Evolutionary conservation across 768 basidiomycete genomes (phyloP).

Genomic region (Melanogaster broomeanus): DNA sequence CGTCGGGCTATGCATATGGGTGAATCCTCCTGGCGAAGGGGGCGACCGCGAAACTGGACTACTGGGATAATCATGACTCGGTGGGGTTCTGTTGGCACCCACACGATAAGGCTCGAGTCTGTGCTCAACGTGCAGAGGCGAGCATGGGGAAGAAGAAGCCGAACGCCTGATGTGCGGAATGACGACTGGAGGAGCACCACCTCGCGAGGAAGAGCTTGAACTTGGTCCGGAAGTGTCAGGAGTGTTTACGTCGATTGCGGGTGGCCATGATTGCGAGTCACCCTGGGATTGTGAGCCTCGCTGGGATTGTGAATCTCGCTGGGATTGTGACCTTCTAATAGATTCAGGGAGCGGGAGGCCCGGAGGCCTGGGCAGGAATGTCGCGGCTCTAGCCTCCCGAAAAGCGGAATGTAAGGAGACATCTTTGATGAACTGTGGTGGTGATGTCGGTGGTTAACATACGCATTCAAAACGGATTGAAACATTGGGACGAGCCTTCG

Average conservation of each 20-base stretch:
- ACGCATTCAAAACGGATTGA: not conserved
- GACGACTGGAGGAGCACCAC: not conserved
- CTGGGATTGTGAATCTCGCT: too few relatives aligned
- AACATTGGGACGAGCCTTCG: constrained; percentile 20
- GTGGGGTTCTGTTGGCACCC: not conserved
- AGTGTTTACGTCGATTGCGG: not conserved
- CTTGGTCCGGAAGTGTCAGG: not conserved
- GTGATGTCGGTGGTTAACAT: not conserved
- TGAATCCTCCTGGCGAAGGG: not conserved
- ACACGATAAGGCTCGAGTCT: not conserved
- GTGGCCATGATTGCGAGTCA: not conserved
- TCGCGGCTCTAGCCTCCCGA: constrained; percentile 34
- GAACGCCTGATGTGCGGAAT: not conserved
- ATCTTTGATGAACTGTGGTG: constrained; percentile 33
- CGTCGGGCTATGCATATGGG: not conserved
- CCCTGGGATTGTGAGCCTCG: too few relatives aligned
- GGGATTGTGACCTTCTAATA: not conserved
- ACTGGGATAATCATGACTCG: too few relatives aligned
- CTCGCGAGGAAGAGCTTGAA: not conserved
- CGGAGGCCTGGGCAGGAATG: constrained; percentile 25
- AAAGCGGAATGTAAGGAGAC: constrained; percentile 29
- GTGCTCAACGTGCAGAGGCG: constrained; percentile 5
- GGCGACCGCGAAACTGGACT: too few relatives aligned
- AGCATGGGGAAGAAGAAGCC: not conserved
- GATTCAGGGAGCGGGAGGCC: constrained; percentile 25